Conservation (phyloP, 2,329 filamentous ascomycete species). For the Fusarium sp. region DNA sequence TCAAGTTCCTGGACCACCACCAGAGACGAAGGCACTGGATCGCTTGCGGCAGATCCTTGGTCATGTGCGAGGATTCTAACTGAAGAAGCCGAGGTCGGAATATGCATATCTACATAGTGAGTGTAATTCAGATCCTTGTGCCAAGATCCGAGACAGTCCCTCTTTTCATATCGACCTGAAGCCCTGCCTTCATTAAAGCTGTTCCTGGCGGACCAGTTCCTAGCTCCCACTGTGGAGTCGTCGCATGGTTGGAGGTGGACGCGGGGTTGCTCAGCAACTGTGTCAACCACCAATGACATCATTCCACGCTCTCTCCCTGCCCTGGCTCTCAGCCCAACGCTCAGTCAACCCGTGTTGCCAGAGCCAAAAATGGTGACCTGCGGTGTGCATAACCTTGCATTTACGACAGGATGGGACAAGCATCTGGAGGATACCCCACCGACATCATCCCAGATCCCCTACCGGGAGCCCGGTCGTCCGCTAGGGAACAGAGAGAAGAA, state of each 20-base stretch:
- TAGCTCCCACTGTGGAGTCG: conserved; percentile 7
- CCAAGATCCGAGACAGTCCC: background rate
- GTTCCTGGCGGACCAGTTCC: background rate
- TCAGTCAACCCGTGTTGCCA: conserved; percentile 29
- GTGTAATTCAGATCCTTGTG: background rate
- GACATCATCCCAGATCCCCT: conserved; percentile 32
- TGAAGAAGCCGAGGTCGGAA: conserved; percentile 6
- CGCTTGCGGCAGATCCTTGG: conserved; percentile 53
- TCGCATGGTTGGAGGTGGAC: conserved; percentile 17
- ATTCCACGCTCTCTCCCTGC: conserved; percentile 25
- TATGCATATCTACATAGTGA: conserved; percentile 4
- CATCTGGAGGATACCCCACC: conserved; percentile 31
- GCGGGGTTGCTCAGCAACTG: conserved; percentile 47
- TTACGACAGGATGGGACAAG: conserved; percentile 29
- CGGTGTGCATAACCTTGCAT: conserved; percentile 32
- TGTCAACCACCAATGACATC: conserved; percentile 44
- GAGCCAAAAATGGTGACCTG: conserved; percentile 23
- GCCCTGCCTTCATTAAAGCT: background rate
- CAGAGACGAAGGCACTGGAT: conserved; percentile 48
- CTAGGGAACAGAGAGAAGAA: conserved; percentile 23
- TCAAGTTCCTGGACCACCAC: conserved; percentile 18
- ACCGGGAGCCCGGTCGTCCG: conserved; percentile 26
- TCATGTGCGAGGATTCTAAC: conserved; percentile 50
- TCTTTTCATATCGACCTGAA: background rate
- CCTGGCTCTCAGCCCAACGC: conserved; percentile 11